Base-by-base conservation (phyloP, 305 asterid genomes). In the Solanum hybrid region DNA sequence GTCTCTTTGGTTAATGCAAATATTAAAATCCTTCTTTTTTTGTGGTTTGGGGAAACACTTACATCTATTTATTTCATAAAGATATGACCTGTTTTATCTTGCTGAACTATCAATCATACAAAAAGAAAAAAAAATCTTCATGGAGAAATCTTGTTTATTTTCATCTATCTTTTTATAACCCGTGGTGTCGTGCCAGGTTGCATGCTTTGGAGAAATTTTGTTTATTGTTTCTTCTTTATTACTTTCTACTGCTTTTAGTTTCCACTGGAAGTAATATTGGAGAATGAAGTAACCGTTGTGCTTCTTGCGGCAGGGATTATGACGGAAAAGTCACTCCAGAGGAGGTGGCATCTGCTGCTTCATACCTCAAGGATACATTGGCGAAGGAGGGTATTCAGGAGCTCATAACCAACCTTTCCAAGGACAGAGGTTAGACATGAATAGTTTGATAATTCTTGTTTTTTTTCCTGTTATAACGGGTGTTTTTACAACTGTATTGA, bases 321-420 rank as follows among this genome's bases (percentile, higher is more conserved):
- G 99, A 97, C 73, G 99, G 99, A 89, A 97, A 96, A 94, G 99
- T 97, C 92, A 97, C 99, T 80, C 94, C 98, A 2, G 99, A 97
- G 92, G 99, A 97, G 95, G 99, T 97, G 88, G 98, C 97, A 69
- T 95, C 99, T 89, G 99, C 99, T 89, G 99, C 99, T 87, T 92
- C 91, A 67, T 97, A 97, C 94, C 96, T 97, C 90, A 97, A 96
- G 91, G 99, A 97, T 93, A 97, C 99, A 92, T 93, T 97, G 92
- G 98, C 93, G 90, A 97, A 95, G 94, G 98, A 94, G 90, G 99
- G 99, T 90, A 94, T 97, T 91, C 97, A 97, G 90, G 97, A 97
- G 92, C 98, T 97, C 88, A 94, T 97, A 89, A 89, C 92, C 91
- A 94, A 95, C 79, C 97, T 97, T 77, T 95, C 99, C 91, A 97